A percentile compares a stretch with the other conserved stretches of the same genome.
Conservation (phyloP, 1,139 yeast species). For the Yamadazyma taylorii region DNA sequence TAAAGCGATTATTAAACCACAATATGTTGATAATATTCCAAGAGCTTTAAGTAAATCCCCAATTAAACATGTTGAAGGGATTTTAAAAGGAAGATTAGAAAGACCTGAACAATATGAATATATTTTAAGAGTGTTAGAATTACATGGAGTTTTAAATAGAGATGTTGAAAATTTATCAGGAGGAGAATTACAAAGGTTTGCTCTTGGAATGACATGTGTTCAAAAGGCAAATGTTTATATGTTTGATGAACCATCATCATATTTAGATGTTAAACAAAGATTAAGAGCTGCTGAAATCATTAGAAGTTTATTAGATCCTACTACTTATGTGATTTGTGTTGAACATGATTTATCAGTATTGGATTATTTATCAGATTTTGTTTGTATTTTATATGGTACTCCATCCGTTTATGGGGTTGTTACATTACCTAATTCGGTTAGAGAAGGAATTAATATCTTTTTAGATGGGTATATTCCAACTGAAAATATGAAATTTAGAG, state of each 20-base stretch:
- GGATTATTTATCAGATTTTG: conserved; percentile 93
- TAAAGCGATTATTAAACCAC: conserved; percentile 95
- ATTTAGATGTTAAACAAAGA: conserved; percentile 97
- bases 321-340: conserved; percentile 87
- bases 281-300: conserved; percentile 94
- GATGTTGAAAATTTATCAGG: conserved; percentile 90
- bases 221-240: conserved; percentile 94
- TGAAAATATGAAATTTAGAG: conserved; percentile 94
- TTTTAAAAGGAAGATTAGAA: conserved; percentile 73
- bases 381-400: conserved; percentile 94
- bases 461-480: conserved; percentile 97
- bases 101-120: conserved; percentile 60
- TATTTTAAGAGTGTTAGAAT: conserved; percentile 68
- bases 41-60: conserved; percentile 89
- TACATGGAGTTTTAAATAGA: conserved; percentile 72
- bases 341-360: conserved; percentile 98
- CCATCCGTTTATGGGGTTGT: conserved; percentile 99
- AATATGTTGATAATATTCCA: conserved; percentile 95
- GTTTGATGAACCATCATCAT: conserved; percentile 99
- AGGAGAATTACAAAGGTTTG: conserved; percentile 98
- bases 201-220: conserved; percentile 95
- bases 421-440: conserved; percentile 89
- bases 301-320: conserved; percentile 74
- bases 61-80: conserved; percentile 80
- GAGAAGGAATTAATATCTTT: conserved; percentile 98